Evolutionary conservation across 495 filamentous ascomycete species (phyloP), one percentile per base, ranked within the genome.

Genomic region (Tuber aestivum): DNA sequence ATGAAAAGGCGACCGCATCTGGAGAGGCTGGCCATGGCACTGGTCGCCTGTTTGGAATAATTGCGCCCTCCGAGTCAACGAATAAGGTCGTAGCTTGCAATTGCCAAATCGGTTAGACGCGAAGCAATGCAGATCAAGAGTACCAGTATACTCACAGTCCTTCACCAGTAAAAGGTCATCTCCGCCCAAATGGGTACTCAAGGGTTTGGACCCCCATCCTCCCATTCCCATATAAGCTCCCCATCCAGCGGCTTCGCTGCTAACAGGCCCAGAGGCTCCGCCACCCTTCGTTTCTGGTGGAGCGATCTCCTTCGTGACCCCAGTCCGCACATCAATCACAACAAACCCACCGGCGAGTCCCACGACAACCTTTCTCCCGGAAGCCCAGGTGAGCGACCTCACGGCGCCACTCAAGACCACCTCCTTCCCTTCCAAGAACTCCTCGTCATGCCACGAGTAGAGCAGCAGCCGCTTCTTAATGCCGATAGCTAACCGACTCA

Each of bases 401-500:
- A 97, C 91, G 41, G 91, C 87, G 75, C 93, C 94, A 44, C 91
- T 87, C 44, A 98, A 86, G 6, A 89, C 89, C 48, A 97, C 88
- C 85, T 98, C 96, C 68, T 86, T 86, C 3, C 90, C 89, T 38
- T 96, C 90, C 48, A 88, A 89, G 70, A 97, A 87, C 84, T 97
- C 96, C 86, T 93, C 94, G 83, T 97, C 95, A 77, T 94, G 90
- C 95, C 95, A 99, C 70, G 92, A 90, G 93, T 96, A 98, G 76
- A 97, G 84, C 75, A 98, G 78, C 72, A 98, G 87, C 79, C 92
- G 93, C 82, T 95, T 87, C 87, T 97, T 98, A 16, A 97, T 92
- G 0, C 93, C 94, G 1, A 98, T 95, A 16, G 93, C 95, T 44
- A 99, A 85, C 45, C 94, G 87, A 14, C 93, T 96, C 71, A 97